phyloP scores from a whole-genome alignment of 306 rosid genomes.

The Vachellia collinsii region DNA sequence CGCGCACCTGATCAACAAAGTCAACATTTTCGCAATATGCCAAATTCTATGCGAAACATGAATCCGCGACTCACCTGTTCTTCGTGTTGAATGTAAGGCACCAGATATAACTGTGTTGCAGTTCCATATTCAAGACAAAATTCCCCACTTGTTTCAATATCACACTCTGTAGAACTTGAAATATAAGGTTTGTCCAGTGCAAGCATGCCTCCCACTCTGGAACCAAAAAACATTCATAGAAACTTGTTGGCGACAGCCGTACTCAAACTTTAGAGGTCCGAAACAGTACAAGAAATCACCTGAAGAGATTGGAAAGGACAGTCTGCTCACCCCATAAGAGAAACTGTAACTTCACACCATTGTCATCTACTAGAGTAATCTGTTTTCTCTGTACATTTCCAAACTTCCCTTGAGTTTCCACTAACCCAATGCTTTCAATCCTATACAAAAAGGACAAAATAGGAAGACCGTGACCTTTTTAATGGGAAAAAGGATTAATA shows the following conservation, averaged over 20 bases:
- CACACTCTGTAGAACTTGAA: conserved; percentile 54
- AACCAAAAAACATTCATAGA: conserved; percentile 25
- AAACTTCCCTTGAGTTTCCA: conserved; percentile 59
- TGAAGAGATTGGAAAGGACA: conserved; percentile 78
- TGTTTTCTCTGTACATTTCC: conserved; percentile 59
- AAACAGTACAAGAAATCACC: conserved; percentile 54
- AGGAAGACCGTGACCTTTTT: conserved; percentile 22
- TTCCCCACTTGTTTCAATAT: conserved; percentile 50
- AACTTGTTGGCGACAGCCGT: conserved; percentile 1
- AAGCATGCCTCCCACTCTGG: conserved; percentile 88
- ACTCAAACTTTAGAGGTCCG: conserved; percentile 22
- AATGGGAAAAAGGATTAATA: conserved; percentile 2
- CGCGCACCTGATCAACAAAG: conserved; percentile 56
- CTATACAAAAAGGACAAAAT: conserved; percentile 41
- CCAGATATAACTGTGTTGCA: conserved; percentile 84
- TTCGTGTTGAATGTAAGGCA: conserved; percentile 80
- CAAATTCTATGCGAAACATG: conserved; percentile 7
- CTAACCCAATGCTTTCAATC: conserved; percentile 72
- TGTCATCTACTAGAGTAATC: conserved; percentile 76
- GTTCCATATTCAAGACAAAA: conserved; percentile 90
- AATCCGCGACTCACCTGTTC: conserved; percentile 69
- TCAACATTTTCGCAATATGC: conserved; percentile 31
- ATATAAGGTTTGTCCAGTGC: conserved; percentile 84
- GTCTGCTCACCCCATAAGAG: conserved; percentile 89
- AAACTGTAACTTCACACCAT: conserved; percentile 62